Base-by-base conservation (phyloP, 2,329 filamentous ascomycete species). In the Bipolaris zeicola region DNA sequence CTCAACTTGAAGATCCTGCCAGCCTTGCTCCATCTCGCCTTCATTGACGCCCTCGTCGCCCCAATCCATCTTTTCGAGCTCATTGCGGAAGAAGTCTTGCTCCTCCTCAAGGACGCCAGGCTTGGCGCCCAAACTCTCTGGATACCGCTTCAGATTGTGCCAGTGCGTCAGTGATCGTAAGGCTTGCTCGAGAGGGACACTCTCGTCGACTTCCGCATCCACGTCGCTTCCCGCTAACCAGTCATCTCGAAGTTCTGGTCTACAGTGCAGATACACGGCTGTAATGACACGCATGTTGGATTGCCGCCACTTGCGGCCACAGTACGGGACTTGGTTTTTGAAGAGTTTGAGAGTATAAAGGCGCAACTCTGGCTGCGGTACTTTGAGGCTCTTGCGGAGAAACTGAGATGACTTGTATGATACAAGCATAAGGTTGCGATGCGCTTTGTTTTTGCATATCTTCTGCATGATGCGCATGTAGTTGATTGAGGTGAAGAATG, bases 271-370 rank as follows among this genome's bases (percentile, higher is more conserved):
- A 76, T 97, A 99, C 1, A 99, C 91, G 3, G 93, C 92, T 0
- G 95, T 99, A 72, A 99, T 99, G 70, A 98, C 93, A 52, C 94
- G 90, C 95, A 99, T 99, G 77, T 99, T 98, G 66, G 88, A 88
- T 79, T 98, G 95, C 13, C 95, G 88, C 95, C 95, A 99, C 79
- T 99, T 99, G 41, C 95, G 89, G 20, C 95, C 94, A 76, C 94
- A 98, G 81, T 96, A 99, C 1, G 95, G 95, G 4, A 99, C 95
- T 77, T 99, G 95, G 58, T 92, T 95, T 78, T 99, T 99, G 87
- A 98, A 98, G 0, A 99, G 84, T 78, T 99, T 99, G 66, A 99
- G 85, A 0, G 95, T 96, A 80, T 98, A 98, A 41, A 96, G 87
- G 5, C 95, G 88, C 38, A 99, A 83, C 69, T 92, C 85, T 1